phyloP scores from a whole-genome alignment of 305 asterid species.

The Monarda citriodora region DNA sequence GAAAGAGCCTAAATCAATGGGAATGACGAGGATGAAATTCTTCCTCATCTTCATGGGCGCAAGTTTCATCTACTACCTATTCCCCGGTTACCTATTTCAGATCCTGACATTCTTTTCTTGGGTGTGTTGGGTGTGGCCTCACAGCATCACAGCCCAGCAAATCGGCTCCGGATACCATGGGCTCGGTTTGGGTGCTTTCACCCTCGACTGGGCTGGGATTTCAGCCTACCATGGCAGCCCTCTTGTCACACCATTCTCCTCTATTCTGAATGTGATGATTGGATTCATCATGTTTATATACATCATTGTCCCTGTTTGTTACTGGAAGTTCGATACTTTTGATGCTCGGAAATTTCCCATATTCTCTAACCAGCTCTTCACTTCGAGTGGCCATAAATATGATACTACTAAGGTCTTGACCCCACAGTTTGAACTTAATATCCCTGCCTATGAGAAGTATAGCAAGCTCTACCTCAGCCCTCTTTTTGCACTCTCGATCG shows the following conservation, averaged over 20 bases:
- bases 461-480: slow-evolving; percentile 99
- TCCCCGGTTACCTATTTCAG: slow-evolving; percentile 94
- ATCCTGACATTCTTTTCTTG: slow-evolving; percentile 94
- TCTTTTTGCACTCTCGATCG: slow-evolving; percentile 93
- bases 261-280: slow-evolving; percentile 78
- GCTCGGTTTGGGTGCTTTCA: slow-evolving; percentile 94
- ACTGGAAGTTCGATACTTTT: slow-evolving; percentile 95
- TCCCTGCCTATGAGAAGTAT: slow-evolving; percentile 69
- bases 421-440: slow-evolving; percentile 79
- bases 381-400: slow-evolving; percentile 68
- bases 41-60: slow-evolving; percentile 77
- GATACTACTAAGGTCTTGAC: slow-evolving; percentile 88
- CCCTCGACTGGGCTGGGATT: slow-evolving; percentile 99
- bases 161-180: slow-evolving; percentile 97
- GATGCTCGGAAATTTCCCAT: slow-evolving; percentile 93
- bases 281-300: slow-evolving; percentile 95
- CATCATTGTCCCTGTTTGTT: slow-evolving; percentile 88
- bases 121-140: slow-evolving; percentile 98
- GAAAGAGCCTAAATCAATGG: slow-evolving; percentile 60
- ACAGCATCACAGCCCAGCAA: slow-evolving; percentile 96
- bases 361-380: slow-evolving; percentile 82
- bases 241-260: slow-evolving; percentile 82
- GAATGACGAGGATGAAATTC: slow-evolving; percentile 85
- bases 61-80: slow-evolving; percentile 76
- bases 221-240: slow-evolving; percentile 99